Percentiles rank a stretch among this genome's conserved stretches.
phyloP scores from a whole-genome alignment of 441 rosid species.

The Eutrema salsugineum region DNA sequence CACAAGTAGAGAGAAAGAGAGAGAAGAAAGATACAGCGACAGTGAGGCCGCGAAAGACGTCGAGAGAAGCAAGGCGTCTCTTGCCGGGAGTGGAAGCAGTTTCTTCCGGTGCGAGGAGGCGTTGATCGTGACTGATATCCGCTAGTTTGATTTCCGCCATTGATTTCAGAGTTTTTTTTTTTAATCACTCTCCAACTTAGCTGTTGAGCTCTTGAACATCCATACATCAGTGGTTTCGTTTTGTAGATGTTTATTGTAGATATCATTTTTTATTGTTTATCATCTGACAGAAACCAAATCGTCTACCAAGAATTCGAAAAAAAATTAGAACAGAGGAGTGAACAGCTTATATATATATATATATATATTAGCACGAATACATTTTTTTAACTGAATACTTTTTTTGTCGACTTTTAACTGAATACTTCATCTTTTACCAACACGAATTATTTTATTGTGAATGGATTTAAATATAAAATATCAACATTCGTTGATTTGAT shows the following conservation, averaged over 20 bases:
- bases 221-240: not conserved
- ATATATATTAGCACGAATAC: too few relatives aligned
- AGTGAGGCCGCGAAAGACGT: conserved; percentile 84
- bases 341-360: too few relatives aligned
- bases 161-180: not conserved
- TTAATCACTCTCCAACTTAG: not conserved
- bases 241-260: not conserved
- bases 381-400: too few relatives aligned
- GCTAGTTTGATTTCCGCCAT: conserved; percentile 48
- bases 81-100: conserved; percentile 22
- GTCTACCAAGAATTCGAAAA: too few relatives aligned
- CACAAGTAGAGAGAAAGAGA: not conserved
- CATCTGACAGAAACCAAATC: too few relatives aligned
- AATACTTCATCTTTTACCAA: too few relatives aligned
- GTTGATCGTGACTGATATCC: conserved; percentile 29
- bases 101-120: conserved; percentile 31
- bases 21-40: conserved; percentile 51
- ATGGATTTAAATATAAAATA: too few relatives aligned
- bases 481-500: too few relatives aligned
- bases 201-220: not conserved
- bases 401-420: too few relatives aligned
- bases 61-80: conserved; percentile 61
- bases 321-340: too few relatives aligned
- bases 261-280: too few relatives aligned
- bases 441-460: too few relatives aligned